A percentile compares a stretch with the other conserved stretches of the same genome.
Conservation (phyloP, 2,329 filamentous ascomycete species). For the Sporothrix pseudoabietina region DNA sequence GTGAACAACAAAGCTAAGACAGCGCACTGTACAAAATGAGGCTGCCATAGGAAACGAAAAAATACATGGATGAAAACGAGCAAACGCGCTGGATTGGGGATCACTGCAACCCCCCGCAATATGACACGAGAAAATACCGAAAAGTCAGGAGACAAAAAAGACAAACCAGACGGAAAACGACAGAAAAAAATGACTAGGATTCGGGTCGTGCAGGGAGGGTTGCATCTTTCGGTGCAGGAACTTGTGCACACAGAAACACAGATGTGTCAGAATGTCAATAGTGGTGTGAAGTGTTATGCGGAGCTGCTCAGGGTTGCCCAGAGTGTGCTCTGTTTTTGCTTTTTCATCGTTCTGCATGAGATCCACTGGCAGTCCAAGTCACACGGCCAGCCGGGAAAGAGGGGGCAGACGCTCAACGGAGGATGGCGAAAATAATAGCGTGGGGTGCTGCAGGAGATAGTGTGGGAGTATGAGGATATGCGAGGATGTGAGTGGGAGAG, state of each 20-base stretch:
- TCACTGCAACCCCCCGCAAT: constrained; percentile 22
- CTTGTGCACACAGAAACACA: neutral
- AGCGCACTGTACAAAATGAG: neutral
- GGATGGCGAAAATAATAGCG: constrained; percentile 12
- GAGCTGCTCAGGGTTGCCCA: neutral
- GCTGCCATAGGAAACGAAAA: neutral
- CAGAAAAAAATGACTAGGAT: neutral
- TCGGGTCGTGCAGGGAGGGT: constrained; percentile 13
- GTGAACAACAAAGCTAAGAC: neutral
- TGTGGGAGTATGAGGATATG: neutral
- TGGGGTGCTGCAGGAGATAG: constrained; percentile 20
- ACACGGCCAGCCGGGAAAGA: constrained; percentile 24
- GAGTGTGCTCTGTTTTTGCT: neutral
- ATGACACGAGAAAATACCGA: constrained; percentile 23
- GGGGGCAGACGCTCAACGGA: constrained; percentile 2
- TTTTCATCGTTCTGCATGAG: neutral
- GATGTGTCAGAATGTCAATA: neutral
- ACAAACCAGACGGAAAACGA: neutral
- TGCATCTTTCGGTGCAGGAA: constrained; percentile 21
- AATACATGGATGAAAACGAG: neutral
- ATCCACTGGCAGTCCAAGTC: constrained; percentile 18
- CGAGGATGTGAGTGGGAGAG: neutral
- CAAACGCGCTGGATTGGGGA: neutral
- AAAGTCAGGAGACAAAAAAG: constrained; percentile 22
- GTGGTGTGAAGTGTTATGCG: neutral